These are phyloP conservation scores for Colletotrichum sp. DNA, from an alignment of 2,329 filamentous ascomycete genomes.

Conservation along the genomic window DNA sequence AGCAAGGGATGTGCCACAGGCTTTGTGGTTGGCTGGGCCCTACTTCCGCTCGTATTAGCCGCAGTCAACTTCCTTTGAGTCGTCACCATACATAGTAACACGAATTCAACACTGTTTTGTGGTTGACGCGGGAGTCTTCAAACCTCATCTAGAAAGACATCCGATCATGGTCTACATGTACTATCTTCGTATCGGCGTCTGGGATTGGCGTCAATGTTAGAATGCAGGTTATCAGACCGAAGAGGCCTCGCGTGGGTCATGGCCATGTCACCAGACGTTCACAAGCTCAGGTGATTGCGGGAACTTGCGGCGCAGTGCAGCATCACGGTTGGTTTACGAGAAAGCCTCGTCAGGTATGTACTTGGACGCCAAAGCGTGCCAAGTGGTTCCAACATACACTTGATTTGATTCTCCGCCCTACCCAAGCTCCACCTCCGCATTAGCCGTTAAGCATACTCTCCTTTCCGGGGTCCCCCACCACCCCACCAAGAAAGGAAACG, in stretches of 20 bases:
- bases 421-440: background rate
- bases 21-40: background rate
- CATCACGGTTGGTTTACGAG: no score
- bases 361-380: background rate
- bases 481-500: no score
- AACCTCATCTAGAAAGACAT: background rate
- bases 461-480: no score
- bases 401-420: background rate
- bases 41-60: background rate
- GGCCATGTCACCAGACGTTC: no score
- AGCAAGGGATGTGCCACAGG: background rate
- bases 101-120: background rate
- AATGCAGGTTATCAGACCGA: background rate
- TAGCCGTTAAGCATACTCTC: background rate
- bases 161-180: background rate
- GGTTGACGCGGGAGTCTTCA: background rate
- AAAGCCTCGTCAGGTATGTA: no score
- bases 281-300: background rate
- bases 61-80: background rate
- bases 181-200: background rate
- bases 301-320: background rate
- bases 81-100: background rate
- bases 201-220: background rate
- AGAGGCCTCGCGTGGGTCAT: no score
- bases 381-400: background rate